These are phyloP conservation scores for Sonneratia caseolaris DNA, from an alignment of 345 rosid genomes.

Conservation along the genomic window DNA sequence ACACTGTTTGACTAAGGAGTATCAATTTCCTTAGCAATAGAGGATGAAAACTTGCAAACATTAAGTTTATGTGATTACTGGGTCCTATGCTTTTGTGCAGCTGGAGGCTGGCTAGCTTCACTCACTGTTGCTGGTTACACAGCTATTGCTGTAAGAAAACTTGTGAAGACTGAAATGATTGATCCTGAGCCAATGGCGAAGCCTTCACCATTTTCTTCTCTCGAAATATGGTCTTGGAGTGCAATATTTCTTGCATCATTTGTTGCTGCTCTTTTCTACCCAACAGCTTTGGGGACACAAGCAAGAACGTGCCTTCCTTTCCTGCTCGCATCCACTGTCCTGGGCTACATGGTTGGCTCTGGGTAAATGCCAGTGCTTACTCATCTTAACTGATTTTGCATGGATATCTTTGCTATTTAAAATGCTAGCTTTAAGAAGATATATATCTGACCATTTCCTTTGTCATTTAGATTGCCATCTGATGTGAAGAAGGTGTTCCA, in stretches of 20 bases:
- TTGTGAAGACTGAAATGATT: constrained; percentile 70
- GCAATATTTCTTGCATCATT: constrained; percentile 69
- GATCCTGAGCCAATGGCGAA: constrained; percentile 93
- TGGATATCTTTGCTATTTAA: not conserved
- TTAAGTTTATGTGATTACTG: not conserved
- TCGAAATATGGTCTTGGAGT: constrained; percentile 73
- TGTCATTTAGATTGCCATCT: constrained; percentile 61
- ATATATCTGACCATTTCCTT: constrained; percentile 2
- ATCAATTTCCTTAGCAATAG: not conserved
- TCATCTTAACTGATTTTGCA: not conserved
- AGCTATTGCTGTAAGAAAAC: constrained; percentile 75
- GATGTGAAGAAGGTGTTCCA: constrained; percentile 60
- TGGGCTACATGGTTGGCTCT: constrained; percentile 81
- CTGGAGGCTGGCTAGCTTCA: constrained; percentile 91
- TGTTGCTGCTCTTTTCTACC: constrained; percentile 50
- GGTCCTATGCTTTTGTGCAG: constrained; percentile 24
- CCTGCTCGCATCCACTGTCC: constrained; percentile 78
- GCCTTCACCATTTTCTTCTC: constrained; percentile 63
- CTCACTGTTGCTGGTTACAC: constrained; percentile 83
- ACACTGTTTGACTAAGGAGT: not conserved
- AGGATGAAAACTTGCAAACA: too few species aligned
- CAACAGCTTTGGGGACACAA: constrained; percentile 57
- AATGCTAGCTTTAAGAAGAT: not conserved
- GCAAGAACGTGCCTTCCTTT: constrained; percentile 89
- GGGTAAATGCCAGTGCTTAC: constrained; percentile 36